phyloP scores from a whole-genome alignment of 139 green algal species.

The Bryopsis sp. region DNA sequence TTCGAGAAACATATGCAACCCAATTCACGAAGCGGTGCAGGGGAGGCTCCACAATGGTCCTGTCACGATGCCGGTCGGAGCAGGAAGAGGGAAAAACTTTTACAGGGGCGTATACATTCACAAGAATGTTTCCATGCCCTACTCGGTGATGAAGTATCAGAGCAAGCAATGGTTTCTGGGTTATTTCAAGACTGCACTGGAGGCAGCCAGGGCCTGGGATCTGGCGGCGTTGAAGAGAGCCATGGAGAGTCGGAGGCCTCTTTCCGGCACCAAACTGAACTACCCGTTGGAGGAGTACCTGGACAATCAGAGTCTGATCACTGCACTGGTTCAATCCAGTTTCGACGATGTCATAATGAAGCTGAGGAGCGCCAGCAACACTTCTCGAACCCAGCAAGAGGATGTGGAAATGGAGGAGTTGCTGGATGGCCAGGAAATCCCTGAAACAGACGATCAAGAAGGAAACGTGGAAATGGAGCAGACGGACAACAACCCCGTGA shows the following conservation, averaged over 20 bases:
- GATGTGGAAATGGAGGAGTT: constrained; percentile 7
- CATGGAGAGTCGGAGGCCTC: background rate
- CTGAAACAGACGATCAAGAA: background rate
- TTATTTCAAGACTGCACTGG: background rate
- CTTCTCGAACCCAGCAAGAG: background rate
- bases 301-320: background rate
- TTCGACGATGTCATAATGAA: background rate
- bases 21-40: background rate
- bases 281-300: constrained; percentile 8
- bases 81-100: background rate
- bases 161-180: constrained; percentile 2
- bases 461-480: background rate
- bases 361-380: background rate
- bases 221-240: constrained; percentile 12
- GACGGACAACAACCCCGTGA: background rate
- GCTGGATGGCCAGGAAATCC: background rate
- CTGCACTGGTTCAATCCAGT: background rate
- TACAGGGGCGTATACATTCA: constrained; percentile 12
- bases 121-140: background rate
- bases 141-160: background rate
- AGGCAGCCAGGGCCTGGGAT: constrained; percentile 13
- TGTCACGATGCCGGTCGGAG: background rate
- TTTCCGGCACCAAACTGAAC: constrained; percentile 7
- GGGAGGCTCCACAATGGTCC: background rate
- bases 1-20: too few relatives aligned